Evolutionary conservation across 1,284 basidiomycete species (phyloP).

Genomic region (Pseudozyma pruni): DNA sequence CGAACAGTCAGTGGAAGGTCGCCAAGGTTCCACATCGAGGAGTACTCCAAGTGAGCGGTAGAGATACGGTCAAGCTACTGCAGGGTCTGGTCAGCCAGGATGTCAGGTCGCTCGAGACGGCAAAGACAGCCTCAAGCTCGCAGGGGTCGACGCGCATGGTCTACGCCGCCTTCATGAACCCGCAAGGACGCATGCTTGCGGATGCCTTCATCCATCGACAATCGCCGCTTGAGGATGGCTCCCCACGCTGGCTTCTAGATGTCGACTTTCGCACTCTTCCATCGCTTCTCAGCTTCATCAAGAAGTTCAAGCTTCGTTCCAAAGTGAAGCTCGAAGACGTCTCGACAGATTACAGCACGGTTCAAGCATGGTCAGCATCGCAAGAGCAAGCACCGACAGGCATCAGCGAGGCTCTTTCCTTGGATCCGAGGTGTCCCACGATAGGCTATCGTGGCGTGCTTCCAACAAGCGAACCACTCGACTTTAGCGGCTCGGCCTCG

Average conservation of each 20-base stretch:
- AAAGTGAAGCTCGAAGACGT: constrained; percentile 84
- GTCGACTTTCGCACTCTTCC: constrained; percentile 73
- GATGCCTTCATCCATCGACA: constrained; percentile 82
- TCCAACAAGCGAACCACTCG: not conserved
- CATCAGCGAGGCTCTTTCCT: constrained; percentile 6
- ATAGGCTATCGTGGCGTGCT: constrained; percentile 58
- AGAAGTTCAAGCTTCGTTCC: constrained; percentile 86
- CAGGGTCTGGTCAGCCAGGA: constrained; percentile 82
- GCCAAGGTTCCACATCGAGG: constrained; percentile 41
- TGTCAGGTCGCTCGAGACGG: constrained; percentile 65
- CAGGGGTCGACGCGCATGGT: constrained; percentile 54
- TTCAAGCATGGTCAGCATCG: constrained; percentile 77
- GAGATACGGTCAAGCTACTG: constrained; percentile 84
- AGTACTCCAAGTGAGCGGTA: constrained; percentile 80
- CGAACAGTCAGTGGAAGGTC: constrained; percentile 11
- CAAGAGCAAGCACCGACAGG: not conserved
- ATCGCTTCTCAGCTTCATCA: constrained; percentile 76
- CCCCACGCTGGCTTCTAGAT: constrained; percentile 77
- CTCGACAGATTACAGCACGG: constrained; percentile 79
- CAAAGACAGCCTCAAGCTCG: not conserved
- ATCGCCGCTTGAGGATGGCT: constrained; percentile 10
- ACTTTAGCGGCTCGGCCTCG: not conserved
- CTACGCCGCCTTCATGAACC: constrained; percentile 85
- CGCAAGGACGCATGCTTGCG: constrained; percentile 89
- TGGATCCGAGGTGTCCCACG: constrained; percentile 47